Conservation (phyloP, 345 rosid genomes). For the Lagerstroemia speciosa region DNA sequence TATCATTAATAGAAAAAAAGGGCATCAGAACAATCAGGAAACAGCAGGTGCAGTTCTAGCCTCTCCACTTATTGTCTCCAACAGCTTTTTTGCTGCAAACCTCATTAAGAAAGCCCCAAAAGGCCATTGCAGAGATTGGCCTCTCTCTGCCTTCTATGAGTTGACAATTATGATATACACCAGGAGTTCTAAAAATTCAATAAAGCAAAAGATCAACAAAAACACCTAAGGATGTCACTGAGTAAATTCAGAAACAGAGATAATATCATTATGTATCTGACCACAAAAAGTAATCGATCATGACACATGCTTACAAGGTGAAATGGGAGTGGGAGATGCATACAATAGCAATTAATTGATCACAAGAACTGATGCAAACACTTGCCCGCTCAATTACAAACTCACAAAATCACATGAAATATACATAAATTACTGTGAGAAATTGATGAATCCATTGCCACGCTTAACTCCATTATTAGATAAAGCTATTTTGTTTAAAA, state of each 20-base stretch:
- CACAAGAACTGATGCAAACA: too few species aligned
- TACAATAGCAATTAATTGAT: too few species aligned
- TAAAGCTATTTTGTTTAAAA: too few species aligned
- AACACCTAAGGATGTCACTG: too few species aligned
- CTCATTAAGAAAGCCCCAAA: not conserved
- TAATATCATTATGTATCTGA: not conserved
- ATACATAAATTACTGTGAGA: not conserved
- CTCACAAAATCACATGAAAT: too few species aligned
- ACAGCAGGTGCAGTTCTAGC: not conserved
- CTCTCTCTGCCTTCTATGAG: too few species aligned
- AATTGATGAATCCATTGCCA: not conserved
- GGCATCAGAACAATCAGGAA: not conserved
- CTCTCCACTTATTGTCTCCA: not conserved
- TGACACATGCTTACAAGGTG: not conserved
- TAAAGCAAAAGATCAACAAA: not conserved
- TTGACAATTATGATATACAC: not conserved
- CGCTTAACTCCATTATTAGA: not conserved
- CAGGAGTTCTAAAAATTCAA: not conserved
- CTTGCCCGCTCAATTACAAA: too few species aligned
- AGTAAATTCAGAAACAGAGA: too few species aligned
- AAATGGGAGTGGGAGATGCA: too few species aligned
- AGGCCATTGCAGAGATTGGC: not conserved
- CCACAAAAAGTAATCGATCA: not conserved
- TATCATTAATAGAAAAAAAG: too few species aligned
- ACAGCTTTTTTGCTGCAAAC: not conserved